phyloP scores from a whole-genome alignment of 495 filamentous ascomycete species.

The Glutinoglossum americanum region DNA sequence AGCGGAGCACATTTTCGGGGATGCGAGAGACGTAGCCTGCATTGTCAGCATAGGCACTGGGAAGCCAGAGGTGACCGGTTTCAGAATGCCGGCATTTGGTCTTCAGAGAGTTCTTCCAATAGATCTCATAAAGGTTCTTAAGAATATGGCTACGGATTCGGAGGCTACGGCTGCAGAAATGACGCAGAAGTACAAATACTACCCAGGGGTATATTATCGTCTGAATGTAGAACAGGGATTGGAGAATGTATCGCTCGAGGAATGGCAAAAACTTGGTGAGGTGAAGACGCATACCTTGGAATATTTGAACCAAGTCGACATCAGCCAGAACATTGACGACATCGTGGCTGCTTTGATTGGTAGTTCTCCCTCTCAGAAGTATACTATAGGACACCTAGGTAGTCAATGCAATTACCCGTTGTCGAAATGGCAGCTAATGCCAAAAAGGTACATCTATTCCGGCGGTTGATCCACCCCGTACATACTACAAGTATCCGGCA shows the following conservation, averaged over 20 bases:
- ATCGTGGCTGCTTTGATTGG: background rate
- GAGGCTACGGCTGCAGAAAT: background rate
- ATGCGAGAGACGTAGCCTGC: conserved; percentile 4
- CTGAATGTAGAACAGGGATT: conserved; percentile 8
- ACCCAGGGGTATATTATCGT: conserved; percentile 7
- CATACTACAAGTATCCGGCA: background rate
- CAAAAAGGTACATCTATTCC: background rate
- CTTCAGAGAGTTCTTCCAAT: background rate
- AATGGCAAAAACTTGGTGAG: conserved; percentile 5
- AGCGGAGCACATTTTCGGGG: conserved; percentile 13
- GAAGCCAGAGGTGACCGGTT: conserved; percentile 1
- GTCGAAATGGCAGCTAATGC: background rate
- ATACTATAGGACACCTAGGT: background rate
- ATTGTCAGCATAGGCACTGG: conserved; percentile 17
- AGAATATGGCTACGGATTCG: conserved; percentile 10
- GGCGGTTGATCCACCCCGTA: background rate
- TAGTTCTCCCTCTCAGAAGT: background rate
- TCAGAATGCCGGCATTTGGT: conserved; percentile 2
- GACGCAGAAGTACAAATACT: background rate
- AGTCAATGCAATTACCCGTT: background rate
- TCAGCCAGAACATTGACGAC: background rate
- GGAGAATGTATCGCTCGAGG: conserved; percentile 4
- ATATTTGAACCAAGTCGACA: conserved; percentile 1
- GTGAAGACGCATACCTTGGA: conserved; percentile 5
- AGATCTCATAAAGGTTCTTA: conserved; percentile 8